A percentile compares a stretch with the other conserved stretches of the same genome.
phyloP scores from a whole-genome alignment of 139 green algal genomes.

The Micromonas pusilla region DNA sequence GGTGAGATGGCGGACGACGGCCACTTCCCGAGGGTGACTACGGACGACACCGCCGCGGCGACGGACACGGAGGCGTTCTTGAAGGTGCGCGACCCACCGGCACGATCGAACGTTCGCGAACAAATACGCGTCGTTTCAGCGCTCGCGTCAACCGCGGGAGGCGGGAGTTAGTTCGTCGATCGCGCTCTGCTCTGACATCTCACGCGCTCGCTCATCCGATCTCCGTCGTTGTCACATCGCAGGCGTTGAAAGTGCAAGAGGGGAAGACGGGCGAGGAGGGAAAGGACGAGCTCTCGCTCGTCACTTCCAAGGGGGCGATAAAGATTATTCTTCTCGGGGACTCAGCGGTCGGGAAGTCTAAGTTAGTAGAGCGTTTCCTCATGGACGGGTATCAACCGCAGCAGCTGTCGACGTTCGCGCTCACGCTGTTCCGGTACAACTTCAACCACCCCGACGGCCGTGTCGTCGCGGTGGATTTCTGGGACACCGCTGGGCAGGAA shows the following conservation, averaged over 20 bases:
- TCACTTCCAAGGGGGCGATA: background rate
- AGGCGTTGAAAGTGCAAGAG: background rate
- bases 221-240: background rate
- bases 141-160: too few relatives aligned
- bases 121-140: too few relatives aligned
- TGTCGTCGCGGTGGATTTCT: constrained; percentile 46
- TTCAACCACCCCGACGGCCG: constrained; percentile 44
- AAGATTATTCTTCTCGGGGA: constrained; percentile 60
- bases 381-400: constrained; percentile 59
- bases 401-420: constrained; percentile 56
- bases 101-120: too few relatives aligned
- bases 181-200: background rate
- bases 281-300: background rate
- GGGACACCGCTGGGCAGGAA: constrained; percentile 60
- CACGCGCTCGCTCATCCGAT: background rate
- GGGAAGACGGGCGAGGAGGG: background rate
- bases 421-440: constrained; percentile 57
- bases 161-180: too few relatives aligned
- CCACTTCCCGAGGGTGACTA: background rate
- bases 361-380: constrained; percentile 60
- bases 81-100: too few relatives aligned
- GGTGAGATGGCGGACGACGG: background rate
- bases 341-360: constrained; percentile 60
- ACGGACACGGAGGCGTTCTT: background rate
- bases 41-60: background rate